Evolutionary conservation across 2,329 filamentous ascomycete species (phyloP), one percentile per base, ranked within the genome.

Genomic region (Penicillium aurantiogriseum): DNA sequence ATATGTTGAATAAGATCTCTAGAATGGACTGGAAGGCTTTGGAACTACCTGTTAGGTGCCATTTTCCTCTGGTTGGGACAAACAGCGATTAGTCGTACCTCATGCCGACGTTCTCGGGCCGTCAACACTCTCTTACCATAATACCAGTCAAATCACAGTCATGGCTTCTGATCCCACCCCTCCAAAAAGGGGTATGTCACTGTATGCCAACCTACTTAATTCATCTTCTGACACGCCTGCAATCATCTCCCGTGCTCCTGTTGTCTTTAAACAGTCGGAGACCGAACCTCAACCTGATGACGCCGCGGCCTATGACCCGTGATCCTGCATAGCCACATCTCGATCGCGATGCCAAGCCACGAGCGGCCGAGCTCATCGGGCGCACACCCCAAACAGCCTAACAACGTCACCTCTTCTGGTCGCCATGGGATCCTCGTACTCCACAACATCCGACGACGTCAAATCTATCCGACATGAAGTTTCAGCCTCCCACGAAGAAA

Each of bases 141-240:
- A n/a, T 42, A 39, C 59, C 36, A 43, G 4, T 23, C 23, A 23
- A 23, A 23, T 5, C 4, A 23, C 23, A 25, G 25, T 5, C 27
- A 76, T 76, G 71, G 62, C 69, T 29, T 68, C 70, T 35, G 70
- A 74, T 33, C 60, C 66, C 5, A 63, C 59, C 13, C 63, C 68
- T 5, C 54, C 69, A 2, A 71, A 71, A 58, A 75, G 79, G 56
- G 77, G 79, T 56, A 79, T 91, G 64, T 92, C 90, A 19, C 85
- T 95, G 5, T 96, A 96, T 72, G 92, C 90, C 54, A 91, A 95
- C 73, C 83, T 96, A 43, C 85, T 94, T 62, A 88, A 91, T 67
- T 74, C 77, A 3, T 71, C 73, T 36, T 67, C 69, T 39, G 71
- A 76, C 40, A 67, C 78, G 13, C 79, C 85, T 21, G 76, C 80